A percentile compares a stretch with the other conserved stretches of the same genome.
phyloP scores from a whole-genome alignment of 2,329 filamentous ascomycete species.

The Fusarium floridanum region DNA sequence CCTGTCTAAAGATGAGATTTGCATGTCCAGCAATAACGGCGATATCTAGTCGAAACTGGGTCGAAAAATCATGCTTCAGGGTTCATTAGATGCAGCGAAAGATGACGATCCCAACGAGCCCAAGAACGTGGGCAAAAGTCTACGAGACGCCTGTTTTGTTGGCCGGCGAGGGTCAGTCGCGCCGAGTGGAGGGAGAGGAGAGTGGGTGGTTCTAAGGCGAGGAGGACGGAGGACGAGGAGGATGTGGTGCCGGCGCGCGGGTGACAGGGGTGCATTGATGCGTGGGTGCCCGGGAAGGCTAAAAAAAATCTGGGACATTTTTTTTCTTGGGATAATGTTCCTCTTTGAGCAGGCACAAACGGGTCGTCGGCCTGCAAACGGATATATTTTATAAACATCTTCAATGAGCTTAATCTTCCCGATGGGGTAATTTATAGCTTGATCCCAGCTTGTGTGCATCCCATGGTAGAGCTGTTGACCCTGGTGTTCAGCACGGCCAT shows the following conservation, averaged over 20 bases:
- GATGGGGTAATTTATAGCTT: not conserved
- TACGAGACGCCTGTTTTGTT: constrained; percentile 46
- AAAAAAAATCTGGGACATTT: constrained; percentile 40
- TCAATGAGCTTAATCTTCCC: not conserved
- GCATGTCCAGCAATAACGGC: constrained; percentile 5
- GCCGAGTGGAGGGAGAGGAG: constrained; percentile 49
- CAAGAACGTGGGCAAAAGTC: constrained; percentile 66
- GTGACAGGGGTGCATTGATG: constrained; percentile 33
- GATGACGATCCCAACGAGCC: constrained; percentile 72
- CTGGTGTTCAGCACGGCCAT: constrained; percentile 12
- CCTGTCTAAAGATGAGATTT: constrained; percentile 17
- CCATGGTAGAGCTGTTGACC: not conserved
- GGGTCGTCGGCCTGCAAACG: not conserved
- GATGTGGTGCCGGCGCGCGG: constrained; percentile 24
- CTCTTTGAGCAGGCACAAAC: not conserved
- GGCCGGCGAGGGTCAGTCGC: constrained; percentile 50
- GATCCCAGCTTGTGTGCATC: not conserved
- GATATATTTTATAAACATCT: not conserved
- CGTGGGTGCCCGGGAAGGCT: constrained; percentile 26
- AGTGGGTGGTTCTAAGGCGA: constrained; percentile 47
- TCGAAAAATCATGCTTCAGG: not conserved
- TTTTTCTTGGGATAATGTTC: constrained; percentile 15
- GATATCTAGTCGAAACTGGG: constrained; percentile 18
- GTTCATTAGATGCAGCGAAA: constrained; percentile 52
- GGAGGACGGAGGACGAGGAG: constrained; percentile 38